phyloP scores from a whole-genome alignment of 129 eudicot species.

The Erigeron canadensis region DNA sequence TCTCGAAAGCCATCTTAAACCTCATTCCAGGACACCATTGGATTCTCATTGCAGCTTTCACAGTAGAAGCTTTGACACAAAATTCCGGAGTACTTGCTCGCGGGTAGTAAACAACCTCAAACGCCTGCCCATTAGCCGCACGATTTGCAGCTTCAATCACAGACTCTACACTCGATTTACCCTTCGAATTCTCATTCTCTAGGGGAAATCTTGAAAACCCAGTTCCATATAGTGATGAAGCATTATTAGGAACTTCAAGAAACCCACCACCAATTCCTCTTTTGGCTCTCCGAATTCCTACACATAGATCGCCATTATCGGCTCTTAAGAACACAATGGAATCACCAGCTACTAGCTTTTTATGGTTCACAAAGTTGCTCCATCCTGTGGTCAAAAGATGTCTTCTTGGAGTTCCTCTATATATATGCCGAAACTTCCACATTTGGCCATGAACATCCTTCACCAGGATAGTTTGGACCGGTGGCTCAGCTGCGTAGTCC shows the following conservation, averaged over 20 bases:
- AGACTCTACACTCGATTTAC: conserved; percentile 45
- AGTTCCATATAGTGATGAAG: conserved; percentile 40
- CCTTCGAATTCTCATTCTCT: background rate
- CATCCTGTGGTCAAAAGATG: conserved; percentile 89
- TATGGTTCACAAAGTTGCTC: conserved; percentile 86
- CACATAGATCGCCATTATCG: conserved; percentile 72
- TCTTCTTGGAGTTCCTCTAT: conserved; percentile 79
- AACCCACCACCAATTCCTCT: conserved; percentile 61
- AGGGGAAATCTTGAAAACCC: conserved; percentile 37
- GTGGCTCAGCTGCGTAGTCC: conserved; percentile 84
- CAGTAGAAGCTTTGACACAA: conserved; percentile 66
- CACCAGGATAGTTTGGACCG: conserved; percentile 69
- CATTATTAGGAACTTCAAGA: conserved; percentile 2
- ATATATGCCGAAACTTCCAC: conserved; percentile 90
- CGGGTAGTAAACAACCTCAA: conserved; percentile 80
- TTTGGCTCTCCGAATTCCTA: conserved; percentile 75
- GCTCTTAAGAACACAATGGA: conserved; percentile 74
- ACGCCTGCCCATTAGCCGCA: conserved; percentile 60
- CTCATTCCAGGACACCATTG: conserved; percentile 89
- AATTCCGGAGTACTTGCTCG: conserved; percentile 87
- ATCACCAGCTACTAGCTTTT: conserved; percentile 86
- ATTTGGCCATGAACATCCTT: conserved; percentile 74
- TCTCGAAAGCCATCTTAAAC: conserved; percentile 93
- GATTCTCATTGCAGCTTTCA: conserved; percentile 64
- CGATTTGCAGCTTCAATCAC: conserved; percentile 61